Base-by-base conservation (phyloP, 139 green algal genomes). In the Chlorella sp. region DNA sequence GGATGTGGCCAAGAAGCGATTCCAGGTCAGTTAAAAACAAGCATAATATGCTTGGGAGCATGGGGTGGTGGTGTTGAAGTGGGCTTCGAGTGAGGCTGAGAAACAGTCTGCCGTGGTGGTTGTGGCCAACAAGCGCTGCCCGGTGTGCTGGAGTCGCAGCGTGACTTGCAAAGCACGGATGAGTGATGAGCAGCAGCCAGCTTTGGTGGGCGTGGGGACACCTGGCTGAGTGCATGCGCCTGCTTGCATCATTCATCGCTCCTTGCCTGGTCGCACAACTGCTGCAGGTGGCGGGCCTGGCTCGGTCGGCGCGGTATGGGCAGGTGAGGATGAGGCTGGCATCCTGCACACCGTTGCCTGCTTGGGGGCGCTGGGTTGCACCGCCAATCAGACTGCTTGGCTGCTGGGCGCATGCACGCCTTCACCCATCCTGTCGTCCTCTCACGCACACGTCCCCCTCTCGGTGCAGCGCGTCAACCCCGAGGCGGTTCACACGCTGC, bases 1-100 rank as follows among this genome's bases (percentile, higher is more conserved):
- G 78, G 97, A 99, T 83, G 96, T 99, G n/a, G 93, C 94, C 46
- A 99, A 99, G 89, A 99, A 99, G 90, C 84, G 97, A 20, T 98
- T 96, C 86, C 97, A 99, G 88, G 93, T 96, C 48, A 32, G 76
- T n/a, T 22, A 51, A n/a, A n/a, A n/a, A n/a, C n/a, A n/a, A n/a
- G n/a, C n/a, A n/a, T n/a, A n/a, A n/a, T n/a, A n/a, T n/a, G n/a
- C n/a, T n/a, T n/a, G n/a, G n/a, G n/a, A n/a, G n/a, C n/a, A n/a
- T n/a, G n/a, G n/a, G n/a, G n/a, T n/a, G n/a, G n/a, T n/a, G n/a
- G n/a, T n/a, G n/a, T n/a, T n/a, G n/a, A n/a, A n/a, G n/a, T n/a
- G n/a, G n/a, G n/a, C n/a, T n/a, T n/a, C n/a, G n/a, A n/a, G n/a
- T n/a, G n/a, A n/a, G n/a, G n/a, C n/a, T n/a, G n/a, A n/a, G n/a